Evolutionary conservation across 2,329 filamentous ascomycete genomes (phyloP), one percentile per base, ranked within the genome.

Genomic region (Aureobasidium musti): DNA sequence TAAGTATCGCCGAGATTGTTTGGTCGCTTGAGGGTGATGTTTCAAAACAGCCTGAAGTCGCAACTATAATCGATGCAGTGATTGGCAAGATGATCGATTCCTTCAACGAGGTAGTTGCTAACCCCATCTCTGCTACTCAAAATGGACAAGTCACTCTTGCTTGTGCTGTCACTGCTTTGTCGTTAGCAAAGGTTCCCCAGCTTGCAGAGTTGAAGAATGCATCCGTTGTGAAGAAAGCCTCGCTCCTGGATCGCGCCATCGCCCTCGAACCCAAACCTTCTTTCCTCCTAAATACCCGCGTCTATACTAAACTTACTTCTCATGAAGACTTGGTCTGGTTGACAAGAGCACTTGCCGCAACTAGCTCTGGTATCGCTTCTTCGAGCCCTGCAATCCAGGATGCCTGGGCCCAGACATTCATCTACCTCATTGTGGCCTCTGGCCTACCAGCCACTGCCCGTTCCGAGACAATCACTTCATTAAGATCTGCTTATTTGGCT

Each of bases 271-370:
- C 91, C 0, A 97, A 96, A 75, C 88, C 91, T 17, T 96, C 94
- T 0, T 95, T 96, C 76, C 81, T 98, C 23, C 82, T 98, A 6
- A 97, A 91, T 73, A 85, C 90, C 39, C 89, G 91, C 68, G 86
- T 97, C 5, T 98, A 95, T 78, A 88, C 89, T 43, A 97, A 97
- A 74, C 74, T 97, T 28, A 83, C 84, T 2, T 79, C 82, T 0
- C 87, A 89, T 66, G 90, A 93, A 63, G 95, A 99, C 72, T 81
- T 92, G 23, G 82, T 81, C 64, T 97, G 95, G 91, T 84, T 91
- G 61, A 81, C 88, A 49, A 86, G 87, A 70, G 89, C 92, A 35
- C 80, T 98, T 57, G 80, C 84, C 19, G 75, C 80, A 4, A 79
- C 64, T 11, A 67, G 68, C 10, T 21, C 54, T 7, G 63, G 65